Evolutionary conservation across 2,329 filamentous ascomycete species (phyloP).

Genomic region (Exophiala lecanii-corni): DNA sequence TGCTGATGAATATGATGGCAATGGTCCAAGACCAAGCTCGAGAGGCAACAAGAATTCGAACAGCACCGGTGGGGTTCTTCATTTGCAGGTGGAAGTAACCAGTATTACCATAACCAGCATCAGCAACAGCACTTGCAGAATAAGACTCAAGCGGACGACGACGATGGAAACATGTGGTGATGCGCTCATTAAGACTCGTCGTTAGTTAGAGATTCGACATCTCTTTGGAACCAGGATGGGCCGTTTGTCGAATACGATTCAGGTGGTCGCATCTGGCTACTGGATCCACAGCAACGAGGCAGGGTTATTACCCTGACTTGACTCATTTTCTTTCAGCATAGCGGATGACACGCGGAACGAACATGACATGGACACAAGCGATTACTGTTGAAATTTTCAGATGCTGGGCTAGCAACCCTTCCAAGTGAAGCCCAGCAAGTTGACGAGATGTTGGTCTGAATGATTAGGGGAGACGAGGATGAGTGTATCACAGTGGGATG

Average conservation of each 20-base stretch:
- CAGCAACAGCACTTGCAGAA: constrained; percentile 37
- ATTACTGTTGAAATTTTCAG: not conserved
- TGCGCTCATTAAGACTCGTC: constrained; percentile 1
- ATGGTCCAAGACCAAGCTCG: constrained; percentile 37
- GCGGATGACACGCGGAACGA: constrained; percentile 6
- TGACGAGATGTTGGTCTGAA: too few species aligned
- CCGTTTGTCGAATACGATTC: too few species aligned
- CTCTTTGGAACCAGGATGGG: too few species aligned
- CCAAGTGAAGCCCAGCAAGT: too few species aligned
- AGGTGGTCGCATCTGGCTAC: too few species aligned
- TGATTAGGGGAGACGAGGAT: too few species aligned
- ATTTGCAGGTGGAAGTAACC: constrained; percentile 28
- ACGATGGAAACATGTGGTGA: constrained; percentile 49
- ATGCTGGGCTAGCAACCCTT: not conserved
- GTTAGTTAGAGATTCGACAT: not conserved
- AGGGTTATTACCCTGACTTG: not conserved
- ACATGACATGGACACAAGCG: not conserved
- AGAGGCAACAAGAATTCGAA: constrained; percentile 36
- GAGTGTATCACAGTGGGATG: too few species aligned
- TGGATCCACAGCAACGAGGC: too few species aligned
- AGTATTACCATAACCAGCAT: constrained; percentile 24
- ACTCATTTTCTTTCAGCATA: constrained; percentile 15
- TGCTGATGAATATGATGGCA: constrained; percentile 48
- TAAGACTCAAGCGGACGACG: constrained; percentile 40
- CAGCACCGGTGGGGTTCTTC: constrained; percentile 32